A percentile compares a stretch with the other conserved stretches of the same genome.
Conservation (phyloP, 2,329 filamentous ascomycete genomes). For the Colletotrichum cereale region DNA sequence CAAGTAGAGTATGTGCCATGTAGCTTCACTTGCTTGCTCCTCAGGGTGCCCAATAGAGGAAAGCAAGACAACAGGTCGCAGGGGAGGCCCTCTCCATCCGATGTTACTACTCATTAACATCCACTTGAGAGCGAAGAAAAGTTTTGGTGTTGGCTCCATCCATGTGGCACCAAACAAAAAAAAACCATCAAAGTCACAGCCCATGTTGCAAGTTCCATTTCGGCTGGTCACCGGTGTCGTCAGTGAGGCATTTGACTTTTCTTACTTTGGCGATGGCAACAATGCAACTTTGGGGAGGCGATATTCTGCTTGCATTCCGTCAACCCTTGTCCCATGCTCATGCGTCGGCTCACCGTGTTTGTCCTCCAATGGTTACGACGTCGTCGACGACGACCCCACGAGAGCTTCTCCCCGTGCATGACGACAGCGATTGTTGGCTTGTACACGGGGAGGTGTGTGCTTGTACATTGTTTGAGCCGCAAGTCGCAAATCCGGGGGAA, state of each 20-base stretch:
- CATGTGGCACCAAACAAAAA: constrained; percentile 24
- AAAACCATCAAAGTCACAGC: constrained; percentile 22
- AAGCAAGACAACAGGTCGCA: not conserved
- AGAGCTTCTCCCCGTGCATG: constrained; percentile 9
- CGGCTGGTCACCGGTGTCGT: constrained; percentile 31
- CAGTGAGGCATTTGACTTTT: constrained; percentile 35
- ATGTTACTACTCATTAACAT: constrained; percentile 5
- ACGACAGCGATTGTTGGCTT: not conserved
- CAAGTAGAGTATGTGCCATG: not conserved
- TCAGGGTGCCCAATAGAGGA: not conserved
- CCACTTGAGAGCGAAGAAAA: not conserved
- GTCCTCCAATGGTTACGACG: constrained; percentile 34
- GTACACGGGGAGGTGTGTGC: constrained; percentile 4
- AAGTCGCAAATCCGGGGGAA: constrained; percentile 3
- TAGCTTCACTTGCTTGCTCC: constrained; percentile 9
- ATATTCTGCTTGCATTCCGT: not conserved
- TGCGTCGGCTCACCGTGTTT: not conserved
- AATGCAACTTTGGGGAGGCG: constrained; percentile 21
- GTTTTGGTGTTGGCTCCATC: constrained; percentile 22
- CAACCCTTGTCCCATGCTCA: constrained; percentile 10
- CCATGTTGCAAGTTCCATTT: constrained; percentile 27
- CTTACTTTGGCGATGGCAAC: constrained; percentile 23
- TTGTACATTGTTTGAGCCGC: constrained; percentile 12
- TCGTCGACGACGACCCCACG: constrained; percentile 22
- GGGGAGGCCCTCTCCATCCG: constrained; percentile 2